Evolutionary conservation across 2,329 filamentous ascomycete species (phyloP).

Genomic region (Fusarium newnesense): DNA sequence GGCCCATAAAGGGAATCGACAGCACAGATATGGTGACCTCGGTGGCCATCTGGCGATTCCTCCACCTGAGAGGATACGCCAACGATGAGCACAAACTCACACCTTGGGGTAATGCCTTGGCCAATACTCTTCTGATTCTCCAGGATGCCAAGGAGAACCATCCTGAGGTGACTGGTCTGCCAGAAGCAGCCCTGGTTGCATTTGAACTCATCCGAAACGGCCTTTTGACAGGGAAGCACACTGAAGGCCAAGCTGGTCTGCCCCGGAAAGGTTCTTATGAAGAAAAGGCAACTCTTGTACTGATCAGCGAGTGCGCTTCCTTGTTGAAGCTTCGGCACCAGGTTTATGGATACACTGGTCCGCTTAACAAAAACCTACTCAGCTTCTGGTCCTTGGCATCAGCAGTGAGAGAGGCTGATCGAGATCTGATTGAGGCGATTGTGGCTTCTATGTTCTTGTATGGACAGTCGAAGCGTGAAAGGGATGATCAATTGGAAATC

Average conservation of each 20-base stretch:
- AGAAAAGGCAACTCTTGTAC: constrained; percentile 80
- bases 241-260: constrained; percentile 64
- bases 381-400: constrained; percentile 86
- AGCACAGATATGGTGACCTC: constrained; percentile 72
- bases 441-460: constrained; percentile 83
- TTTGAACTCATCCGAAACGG: constrained; percentile 86
- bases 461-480: constrained; percentile 78
- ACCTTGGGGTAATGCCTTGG: constrained; percentile 83
- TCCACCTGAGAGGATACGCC: constrained; percentile 89
- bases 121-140: constrained; percentile 72
- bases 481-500: constrained; percentile 73
- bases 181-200: constrained; percentile 83
- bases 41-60: constrained; percentile 86
- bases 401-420: constrained; percentile 79
- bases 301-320: constrained; percentile 88
- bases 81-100: constrained; percentile 83
- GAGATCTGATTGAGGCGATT: constrained; percentile 86
- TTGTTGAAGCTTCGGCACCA: constrained; percentile 85
- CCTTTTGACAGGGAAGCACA: constrained; percentile 77
- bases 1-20: constrained; percentile 70
- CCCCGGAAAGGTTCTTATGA: constrained; percentile 70
- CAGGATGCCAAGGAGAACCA: constrained; percentile 62
- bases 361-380: constrained; percentile 88
- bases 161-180: constrained; percentile 62
- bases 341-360: constrained; percentile 91